These are phyloP conservation scores for Moesziomyces parantarcticus DNA, from an alignment of 1,284 basidiomycete genomes.

Conservation along the genomic window DNA sequence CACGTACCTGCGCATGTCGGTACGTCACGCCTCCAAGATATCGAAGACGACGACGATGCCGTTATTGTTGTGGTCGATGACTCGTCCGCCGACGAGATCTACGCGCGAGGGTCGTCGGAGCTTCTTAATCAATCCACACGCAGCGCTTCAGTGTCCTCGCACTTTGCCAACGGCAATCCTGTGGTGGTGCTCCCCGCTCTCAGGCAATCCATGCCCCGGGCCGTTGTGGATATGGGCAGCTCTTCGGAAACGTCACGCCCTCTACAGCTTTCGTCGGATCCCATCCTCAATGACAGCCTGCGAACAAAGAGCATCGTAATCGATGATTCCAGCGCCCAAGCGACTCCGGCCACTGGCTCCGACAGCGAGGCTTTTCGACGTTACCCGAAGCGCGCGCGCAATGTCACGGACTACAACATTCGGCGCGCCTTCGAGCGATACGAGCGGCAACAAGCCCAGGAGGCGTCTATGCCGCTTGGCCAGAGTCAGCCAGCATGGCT, in stretches of 20 bases:
- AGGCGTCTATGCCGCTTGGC: background rate
- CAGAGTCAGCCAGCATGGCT: background rate
- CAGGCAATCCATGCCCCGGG: no score
- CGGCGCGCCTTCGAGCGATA: constrained; percentile 21
- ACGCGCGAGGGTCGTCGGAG: background rate
- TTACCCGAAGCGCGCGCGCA: constrained; percentile 31
- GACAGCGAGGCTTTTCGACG: constrained; percentile 27
- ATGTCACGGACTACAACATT: constrained; percentile 36
- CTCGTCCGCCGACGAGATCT: constrained; percentile 1
- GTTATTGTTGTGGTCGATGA: constrained; percentile 20
- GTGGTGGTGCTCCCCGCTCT: no score
- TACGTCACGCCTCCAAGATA: background rate
- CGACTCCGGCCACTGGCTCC: constrained; percentile 8
- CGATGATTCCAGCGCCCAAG: constrained; percentile 10
- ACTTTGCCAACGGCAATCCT: no score
- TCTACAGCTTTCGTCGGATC: no score
- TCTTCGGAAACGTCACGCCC: no score
- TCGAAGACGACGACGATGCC: background rate
- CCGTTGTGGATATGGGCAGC: no score
- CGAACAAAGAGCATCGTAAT: background rate
- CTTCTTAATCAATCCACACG: background rate
- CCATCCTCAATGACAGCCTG: no score
- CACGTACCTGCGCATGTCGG: background rate
- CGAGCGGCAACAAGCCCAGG: constrained; percentile 2
- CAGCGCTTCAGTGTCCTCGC: no score